Evolutionary conservation across 805 yeast genomes (phyloP).

Genomic region (Candida caryicola): DNA sequence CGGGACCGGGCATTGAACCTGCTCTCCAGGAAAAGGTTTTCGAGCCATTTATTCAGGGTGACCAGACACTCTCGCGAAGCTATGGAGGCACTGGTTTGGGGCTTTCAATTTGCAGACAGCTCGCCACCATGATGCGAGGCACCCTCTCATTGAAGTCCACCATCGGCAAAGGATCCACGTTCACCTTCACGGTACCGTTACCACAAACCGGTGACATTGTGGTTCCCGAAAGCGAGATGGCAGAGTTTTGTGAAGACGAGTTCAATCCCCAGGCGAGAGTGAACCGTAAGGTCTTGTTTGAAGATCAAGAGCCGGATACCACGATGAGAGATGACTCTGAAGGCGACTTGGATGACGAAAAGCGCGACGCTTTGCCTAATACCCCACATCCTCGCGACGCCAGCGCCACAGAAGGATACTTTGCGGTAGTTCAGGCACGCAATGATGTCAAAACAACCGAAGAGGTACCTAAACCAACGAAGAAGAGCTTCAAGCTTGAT

Average conservation of each 20-base stretch:
- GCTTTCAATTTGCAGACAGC: conserved; percentile 80
- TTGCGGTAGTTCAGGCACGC: too few species aligned
- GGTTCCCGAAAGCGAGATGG: conserved; percentile 35
- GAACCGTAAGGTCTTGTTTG: conserved; percentile 50
- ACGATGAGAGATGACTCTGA: not conserved
- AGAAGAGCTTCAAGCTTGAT: conserved; percentile 5
- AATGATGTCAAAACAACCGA: not conserved
- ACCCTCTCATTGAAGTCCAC: conserved; percentile 69
- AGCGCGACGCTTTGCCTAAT: not conserved
- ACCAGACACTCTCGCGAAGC: conserved; percentile 84
- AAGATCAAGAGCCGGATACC: conserved; percentile 1
- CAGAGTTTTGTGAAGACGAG: conserved; percentile 59
- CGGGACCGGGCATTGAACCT: conserved; percentile 92
- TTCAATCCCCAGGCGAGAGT: conserved; percentile 55
- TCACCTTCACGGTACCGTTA: conserved; percentile 75
- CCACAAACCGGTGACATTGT: conserved; percentile 59
- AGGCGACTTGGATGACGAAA: conserved; percentile 2
- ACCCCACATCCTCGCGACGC: not conserved
- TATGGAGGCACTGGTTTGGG: conserved; percentile 98
- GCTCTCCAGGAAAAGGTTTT: conserved; percentile 79
- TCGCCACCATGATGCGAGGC: conserved; percentile 90
- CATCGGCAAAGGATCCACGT: conserved; percentile 81
- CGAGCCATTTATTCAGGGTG: conserved; percentile 97
- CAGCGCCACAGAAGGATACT: not conserved
- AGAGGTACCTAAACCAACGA: not conserved